Percentiles rank a stretch among this genome's conserved stretches.
Evolutionary conservation across 192 early-diverging fungal species (phyloP).

Genomic region (Anaeromyces robustus): DNA sequence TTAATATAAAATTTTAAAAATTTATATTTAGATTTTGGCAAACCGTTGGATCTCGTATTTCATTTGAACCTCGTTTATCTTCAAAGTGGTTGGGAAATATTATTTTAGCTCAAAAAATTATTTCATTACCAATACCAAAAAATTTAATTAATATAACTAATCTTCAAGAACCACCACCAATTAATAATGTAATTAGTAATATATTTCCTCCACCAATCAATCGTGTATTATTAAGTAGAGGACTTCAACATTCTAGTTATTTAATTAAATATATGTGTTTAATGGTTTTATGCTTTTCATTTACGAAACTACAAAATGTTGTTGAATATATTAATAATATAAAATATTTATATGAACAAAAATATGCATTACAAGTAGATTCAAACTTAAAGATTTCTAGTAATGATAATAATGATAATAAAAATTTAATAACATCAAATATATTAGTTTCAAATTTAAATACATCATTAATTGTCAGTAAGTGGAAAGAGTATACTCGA

Average conservation of each 20-base stretch:
- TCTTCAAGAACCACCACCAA: constrained; percentile 37
- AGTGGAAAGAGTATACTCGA: not conserved
- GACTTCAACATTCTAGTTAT: constrained; percentile 41
- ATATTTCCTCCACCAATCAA: constrained; percentile 42
- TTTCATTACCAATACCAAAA: constrained; percentile 42
- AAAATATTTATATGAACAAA: not conserved
- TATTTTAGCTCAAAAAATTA: constrained; percentile 51
- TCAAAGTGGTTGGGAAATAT: constrained; percentile 62
- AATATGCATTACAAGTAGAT: no score
- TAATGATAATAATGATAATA: no score
- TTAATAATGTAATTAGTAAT: constrained; percentile 42
- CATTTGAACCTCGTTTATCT: constrained; percentile 57
- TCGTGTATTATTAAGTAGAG: constrained; percentile 32
- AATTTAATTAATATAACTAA: constrained; percentile 12
- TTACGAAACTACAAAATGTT: not conserved
- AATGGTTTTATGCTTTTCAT: not conserved
- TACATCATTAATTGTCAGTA: not conserved
- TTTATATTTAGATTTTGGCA: constrained; percentile 54
- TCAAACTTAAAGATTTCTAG: no score
- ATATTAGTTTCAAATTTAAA: not conserved
- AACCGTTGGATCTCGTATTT: constrained; percentile 19
- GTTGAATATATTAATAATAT: not conserved
- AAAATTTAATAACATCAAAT: not conserved
- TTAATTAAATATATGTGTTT: constrained; percentile 49
- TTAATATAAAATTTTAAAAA: no score